phyloP scores from a whole-genome alignment of 1,139 yeast genomes.

The Casaregolazyma suthepensis region DNA sequence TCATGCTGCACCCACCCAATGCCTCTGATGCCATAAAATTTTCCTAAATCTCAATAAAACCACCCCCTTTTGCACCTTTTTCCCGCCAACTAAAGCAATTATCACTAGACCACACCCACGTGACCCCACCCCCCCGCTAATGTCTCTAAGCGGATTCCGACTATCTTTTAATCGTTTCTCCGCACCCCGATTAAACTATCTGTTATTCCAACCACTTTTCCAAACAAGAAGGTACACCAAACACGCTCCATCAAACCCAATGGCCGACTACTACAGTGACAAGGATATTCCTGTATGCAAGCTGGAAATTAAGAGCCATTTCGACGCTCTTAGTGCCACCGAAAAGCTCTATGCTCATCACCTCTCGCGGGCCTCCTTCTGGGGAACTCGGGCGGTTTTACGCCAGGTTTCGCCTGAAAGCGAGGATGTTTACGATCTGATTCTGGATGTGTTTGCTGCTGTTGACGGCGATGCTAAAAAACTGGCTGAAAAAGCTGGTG shows the following conservation, averaged over 20 bases:
- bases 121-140: no score
- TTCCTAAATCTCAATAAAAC: no score
- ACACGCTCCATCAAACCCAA: slow-evolving; percentile 2
- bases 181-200: background rate
- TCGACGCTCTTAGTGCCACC: slow-evolving; percentile 45
- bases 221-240: background rate
- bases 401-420: slow-evolving; percentile 83
- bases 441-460: slow-evolving; percentile 49
- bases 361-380: slow-evolving; percentile 73
- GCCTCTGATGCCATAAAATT: no score
- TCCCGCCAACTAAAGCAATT: no score
- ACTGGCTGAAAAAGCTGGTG: slow-evolving; percentile 24
- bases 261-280: slow-evolving; percentile 36
- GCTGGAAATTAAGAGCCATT: slow-evolving; percentile 37
- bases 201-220: background rate
- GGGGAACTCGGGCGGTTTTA: slow-evolving; percentile 72
- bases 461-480: slow-evolving; percentile 49
- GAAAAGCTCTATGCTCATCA: slow-evolving; percentile 73
- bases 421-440: slow-evolving; percentile 64
- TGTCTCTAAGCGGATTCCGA: background rate
- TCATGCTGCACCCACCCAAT: background rate
- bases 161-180: background rate
- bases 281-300: slow-evolving; percentile 40
- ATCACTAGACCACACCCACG: no score
- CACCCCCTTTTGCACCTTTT: no score